Percentiles rank a stretch among this genome's conserved stretches.
These are phyloP conservation scores for Phytophthora megakarya DNA, from an alignment of 352 stramenopile species.

Conservation along the genomic window DNA sequence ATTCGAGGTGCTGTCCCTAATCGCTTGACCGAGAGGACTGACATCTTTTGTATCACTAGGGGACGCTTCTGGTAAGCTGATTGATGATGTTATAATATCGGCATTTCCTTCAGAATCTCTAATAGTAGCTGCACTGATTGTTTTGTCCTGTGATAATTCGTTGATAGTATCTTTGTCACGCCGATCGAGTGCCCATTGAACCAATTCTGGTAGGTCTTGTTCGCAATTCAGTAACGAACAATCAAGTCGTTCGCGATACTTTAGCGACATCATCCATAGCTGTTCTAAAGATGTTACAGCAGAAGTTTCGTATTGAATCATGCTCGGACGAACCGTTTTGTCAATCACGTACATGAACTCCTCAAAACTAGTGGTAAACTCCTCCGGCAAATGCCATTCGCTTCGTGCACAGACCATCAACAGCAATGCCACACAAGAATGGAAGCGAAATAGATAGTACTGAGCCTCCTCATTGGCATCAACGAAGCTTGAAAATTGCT, in stretches of 20 bases:
- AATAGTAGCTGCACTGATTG: background rate
- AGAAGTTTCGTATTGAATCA: conserved; percentile 24
- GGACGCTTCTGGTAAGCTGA: conserved; percentile 4
- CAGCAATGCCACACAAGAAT: conserved; percentile 42
- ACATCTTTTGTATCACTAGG: conserved; percentile 12
- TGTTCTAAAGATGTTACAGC: conserved; percentile 29
- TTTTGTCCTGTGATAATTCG: background rate
- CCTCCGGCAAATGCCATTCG: conserved; percentile 42
- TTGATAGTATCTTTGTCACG: conserved; percentile 21
- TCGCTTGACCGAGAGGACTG: conserved; percentile 22
- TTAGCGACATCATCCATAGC: conserved; percentile 29
- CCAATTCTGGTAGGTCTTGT: conserved; percentile 23
- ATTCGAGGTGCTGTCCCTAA: conserved; percentile 9
- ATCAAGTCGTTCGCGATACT: conserved; percentile 32
- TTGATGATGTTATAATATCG: background rate
- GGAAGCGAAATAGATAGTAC: conserved; percentile 29
- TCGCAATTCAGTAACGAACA: conserved; percentile 33
- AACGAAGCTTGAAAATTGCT: conserved; percentile 57
- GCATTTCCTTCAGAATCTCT: background rate
- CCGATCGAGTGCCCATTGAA: conserved; percentile 31
- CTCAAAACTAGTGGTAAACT: conserved; percentile 36
- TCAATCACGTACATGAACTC: conserved; percentile 57
- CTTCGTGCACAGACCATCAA: conserved; percentile 37
- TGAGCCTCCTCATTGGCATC: conserved; percentile 37
- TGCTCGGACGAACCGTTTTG: conserved; percentile 40